Conservation (phyloP, 345 rosid genomes). For the Populus tremula region DNA sequence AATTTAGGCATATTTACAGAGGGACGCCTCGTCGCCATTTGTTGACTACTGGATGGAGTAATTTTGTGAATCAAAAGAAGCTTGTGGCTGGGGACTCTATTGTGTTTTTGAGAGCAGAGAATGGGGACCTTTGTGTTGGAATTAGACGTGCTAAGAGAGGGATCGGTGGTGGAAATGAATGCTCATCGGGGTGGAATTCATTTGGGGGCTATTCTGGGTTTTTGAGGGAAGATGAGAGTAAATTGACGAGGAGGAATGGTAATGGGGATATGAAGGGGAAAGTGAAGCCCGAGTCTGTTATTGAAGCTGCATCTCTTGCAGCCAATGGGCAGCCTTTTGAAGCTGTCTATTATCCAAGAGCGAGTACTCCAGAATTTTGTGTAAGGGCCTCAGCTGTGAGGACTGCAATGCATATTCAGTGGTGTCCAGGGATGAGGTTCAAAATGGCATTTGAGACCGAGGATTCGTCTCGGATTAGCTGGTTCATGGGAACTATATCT, state of each 20-base stretch:
- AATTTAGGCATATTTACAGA: slow-evolving; percentile 90
- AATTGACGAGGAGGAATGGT: slow-evolving; percentile 37
- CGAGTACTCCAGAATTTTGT: slow-evolving; percentile 79
- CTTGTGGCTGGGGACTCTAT: slow-evolving; percentile 95
- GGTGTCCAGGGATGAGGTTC: slow-evolving; percentile 92
- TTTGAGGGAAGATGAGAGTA: slow-evolving; percentile 55
- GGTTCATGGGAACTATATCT: slow-evolving; percentile 95
- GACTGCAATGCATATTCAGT: slow-evolving; percentile 67
- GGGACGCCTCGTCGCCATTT: slow-evolving; percentile 96
- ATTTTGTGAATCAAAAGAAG: slow-evolving; percentile 94
- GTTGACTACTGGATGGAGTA: slow-evolving; percentile 97
- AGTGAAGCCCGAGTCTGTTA: slow-evolving; percentile 61
- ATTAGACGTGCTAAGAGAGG: slow-evolving; percentile 84
- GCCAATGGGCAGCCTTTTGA: slow-evolving; percentile 65
- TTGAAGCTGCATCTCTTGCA: slow-evolving; percentile 71
- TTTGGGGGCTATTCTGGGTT: slow-evolving; percentile 57
- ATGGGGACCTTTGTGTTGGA: slow-evolving; percentile 92
- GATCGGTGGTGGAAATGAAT: slow-evolving; percentile 62
- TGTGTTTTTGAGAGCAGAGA: slow-evolving; percentile 77
- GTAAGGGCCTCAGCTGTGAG: slow-evolving; percentile 67
- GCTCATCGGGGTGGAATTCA: slow-evolving; percentile 65
- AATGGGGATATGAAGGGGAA: slow-evolving; percentile 45
- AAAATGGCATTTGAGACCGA: slow-evolving; percentile 97
- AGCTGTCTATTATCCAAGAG: slow-evolving; percentile 79
- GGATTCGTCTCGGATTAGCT: slow-evolving; percentile 86